phyloP scores from a whole-genome alignment of 164 flowering plant species.

The Santalum album region DNA sequence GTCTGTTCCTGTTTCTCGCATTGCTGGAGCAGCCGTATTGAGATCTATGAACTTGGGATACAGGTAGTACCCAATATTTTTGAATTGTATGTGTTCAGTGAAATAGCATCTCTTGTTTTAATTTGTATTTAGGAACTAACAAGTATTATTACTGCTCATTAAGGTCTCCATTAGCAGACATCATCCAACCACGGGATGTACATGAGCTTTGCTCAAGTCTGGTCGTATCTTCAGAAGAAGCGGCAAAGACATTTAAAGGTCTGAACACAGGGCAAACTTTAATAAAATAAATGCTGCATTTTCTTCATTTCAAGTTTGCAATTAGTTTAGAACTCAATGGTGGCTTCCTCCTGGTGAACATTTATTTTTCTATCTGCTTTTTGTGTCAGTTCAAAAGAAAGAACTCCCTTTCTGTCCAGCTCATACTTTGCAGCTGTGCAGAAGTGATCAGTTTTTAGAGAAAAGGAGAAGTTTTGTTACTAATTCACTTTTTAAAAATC shows the following conservation, averaged over 20 bases:
- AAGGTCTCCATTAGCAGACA: constrained; percentile 4
- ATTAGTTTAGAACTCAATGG: background rate
- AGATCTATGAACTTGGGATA: background rate
- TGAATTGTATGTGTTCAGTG: background rate
- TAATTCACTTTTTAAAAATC: no score
- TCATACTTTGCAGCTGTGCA: no score
- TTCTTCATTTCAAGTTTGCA: no score
- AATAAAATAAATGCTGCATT: background rate
- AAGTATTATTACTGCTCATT: background rate
- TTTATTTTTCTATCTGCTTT: background rate
- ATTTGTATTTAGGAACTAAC: background rate
- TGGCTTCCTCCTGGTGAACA: no score
- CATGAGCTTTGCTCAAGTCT: constrained; percentile 1
- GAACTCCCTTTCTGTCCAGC: no score
- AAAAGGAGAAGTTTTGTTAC: no score
- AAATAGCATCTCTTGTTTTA: background rate
- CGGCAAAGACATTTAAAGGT: no score
- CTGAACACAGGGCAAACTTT: background rate
- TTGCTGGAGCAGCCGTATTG: background rate
- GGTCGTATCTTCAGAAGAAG: background rate
- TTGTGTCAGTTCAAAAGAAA: no score
- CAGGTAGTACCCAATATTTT: background rate
- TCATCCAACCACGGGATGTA: constrained; percentile 1
- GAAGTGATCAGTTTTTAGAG: no score
- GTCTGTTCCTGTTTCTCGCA: background rate